A percentile compares a stretch with the other conserved stretches of the same genome.
Evolutionary conservation across 768 basidiomycete genomes (phyloP).

Genomic region (Serendipita sp.): DNA sequence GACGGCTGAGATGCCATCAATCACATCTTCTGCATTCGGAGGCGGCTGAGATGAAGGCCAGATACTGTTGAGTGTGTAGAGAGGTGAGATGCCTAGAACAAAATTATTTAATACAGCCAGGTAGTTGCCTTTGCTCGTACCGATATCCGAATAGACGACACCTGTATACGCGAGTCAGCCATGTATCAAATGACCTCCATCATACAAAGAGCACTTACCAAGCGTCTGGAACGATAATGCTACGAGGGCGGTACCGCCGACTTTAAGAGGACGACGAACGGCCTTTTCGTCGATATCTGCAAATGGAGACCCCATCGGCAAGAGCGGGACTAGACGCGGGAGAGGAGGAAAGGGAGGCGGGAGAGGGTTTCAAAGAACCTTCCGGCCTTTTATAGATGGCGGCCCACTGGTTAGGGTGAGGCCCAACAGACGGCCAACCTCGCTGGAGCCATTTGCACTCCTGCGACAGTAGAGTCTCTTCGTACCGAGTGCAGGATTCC

Average conservation of each 20-base stretch:
- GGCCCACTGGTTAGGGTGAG: neutral
- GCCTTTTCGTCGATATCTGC: neutral
- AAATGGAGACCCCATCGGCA: too few relatives aligned
- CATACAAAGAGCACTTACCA: neutral
- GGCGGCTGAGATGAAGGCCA: conserved; percentile 33
- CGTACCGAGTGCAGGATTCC: too few relatives aligned
- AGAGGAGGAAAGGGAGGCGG: neutral
- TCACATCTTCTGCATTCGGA: conserved; percentile 41
- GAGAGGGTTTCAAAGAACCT: neutral
- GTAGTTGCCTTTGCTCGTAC: conserved; percentile 8
- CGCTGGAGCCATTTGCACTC: too few relatives aligned
- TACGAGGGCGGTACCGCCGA: conserved; percentile 10
- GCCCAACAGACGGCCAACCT: neutral
- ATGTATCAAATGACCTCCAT: neutral
- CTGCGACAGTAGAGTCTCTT: too few relatives aligned
- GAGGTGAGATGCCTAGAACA: conserved; percentile 31
- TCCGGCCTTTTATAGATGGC: neutral
- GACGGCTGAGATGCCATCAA: conserved; percentile 46
- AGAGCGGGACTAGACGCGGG: neutral
- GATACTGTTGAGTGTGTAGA: conserved; percentile 50
- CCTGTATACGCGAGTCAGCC: conserved; percentile 15
- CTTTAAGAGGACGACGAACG: neutral
- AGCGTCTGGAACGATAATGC: conserved; percentile 15
- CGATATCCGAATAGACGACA: conserved; percentile 29
- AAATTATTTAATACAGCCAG: neutral